Percentiles rank a stretch among this genome's conserved stretches.
These are phyloP conservation scores for Elsinoe ampelina DNA, from an alignment of 2,329 filamentous ascomycete genomes.

Conservation along the genomic window DNA sequence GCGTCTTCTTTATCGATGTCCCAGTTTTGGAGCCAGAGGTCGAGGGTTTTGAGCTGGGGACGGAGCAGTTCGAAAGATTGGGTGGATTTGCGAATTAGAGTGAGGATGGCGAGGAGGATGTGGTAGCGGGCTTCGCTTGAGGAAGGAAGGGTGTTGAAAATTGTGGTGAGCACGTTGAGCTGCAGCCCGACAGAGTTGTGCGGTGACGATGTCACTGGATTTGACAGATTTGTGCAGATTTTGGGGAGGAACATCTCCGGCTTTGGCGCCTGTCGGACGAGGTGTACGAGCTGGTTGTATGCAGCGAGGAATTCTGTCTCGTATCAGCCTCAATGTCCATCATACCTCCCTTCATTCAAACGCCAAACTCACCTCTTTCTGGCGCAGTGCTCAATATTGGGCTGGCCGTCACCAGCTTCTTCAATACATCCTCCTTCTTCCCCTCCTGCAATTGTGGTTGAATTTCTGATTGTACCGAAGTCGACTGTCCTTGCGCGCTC, in stretches of 20 bases:
- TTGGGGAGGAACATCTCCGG: constrained; percentile 76
- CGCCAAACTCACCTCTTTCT: constrained; percentile 59
- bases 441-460: constrained; percentile 55
- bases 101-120: constrained; percentile 80
- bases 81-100: constrained; percentile 61
- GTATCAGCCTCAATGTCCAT: not conserved
- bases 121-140: constrained; percentile 76
- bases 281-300: constrained; percentile 93
- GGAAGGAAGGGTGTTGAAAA: constrained; percentile 85
- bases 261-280: constrained; percentile 77
- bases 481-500: constrained; percentile 48
- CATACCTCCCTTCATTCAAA: not conserved
- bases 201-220: constrained; percentile 77
- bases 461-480: constrained; percentile 52
- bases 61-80: constrained; percentile 68
- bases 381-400: constrained; percentile 70
- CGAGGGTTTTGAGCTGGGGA: constrained; percentile 72
- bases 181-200: constrained; percentile 77
- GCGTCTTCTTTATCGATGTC: constrained; percentile 70
- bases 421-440: constrained; percentile 57
- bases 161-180: constrained; percentile 81
- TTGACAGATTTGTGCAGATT: constrained; percentile 81
- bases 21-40: constrained; percentile 76
- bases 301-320: constrained; percentile 75
- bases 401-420: constrained; percentile 78